phyloP scores from a whole-genome alignment of 176 grass and related monocot species.

The Neostapfia colusana region DNA sequence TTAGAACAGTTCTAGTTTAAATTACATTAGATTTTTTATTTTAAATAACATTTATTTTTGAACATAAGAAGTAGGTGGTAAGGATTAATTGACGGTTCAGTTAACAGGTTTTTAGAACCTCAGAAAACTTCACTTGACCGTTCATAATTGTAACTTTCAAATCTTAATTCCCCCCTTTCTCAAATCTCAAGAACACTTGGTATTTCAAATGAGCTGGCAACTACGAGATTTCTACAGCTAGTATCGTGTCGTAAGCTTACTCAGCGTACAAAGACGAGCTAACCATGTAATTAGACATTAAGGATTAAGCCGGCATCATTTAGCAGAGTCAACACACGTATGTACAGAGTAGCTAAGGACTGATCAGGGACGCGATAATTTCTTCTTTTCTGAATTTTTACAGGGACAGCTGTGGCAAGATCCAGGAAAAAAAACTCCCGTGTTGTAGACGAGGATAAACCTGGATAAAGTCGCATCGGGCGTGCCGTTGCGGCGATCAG shows the following conservation, averaged over 20 bases:
- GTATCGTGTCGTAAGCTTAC: no score
- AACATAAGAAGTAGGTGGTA: no score
- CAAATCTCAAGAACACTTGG: no score
- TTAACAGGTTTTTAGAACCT: no score
- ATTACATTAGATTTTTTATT: no score
- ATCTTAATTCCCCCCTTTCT: no score
- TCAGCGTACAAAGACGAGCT: not conserved
- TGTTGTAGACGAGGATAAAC: not conserved
- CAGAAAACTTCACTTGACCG: no score
- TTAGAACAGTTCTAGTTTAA: no score
- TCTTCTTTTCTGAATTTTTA: not conserved
- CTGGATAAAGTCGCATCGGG: not conserved
- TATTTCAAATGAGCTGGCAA: no score
- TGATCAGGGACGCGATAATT: not conserved
- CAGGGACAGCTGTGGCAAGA: not conserved
- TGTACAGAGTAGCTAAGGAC: not conserved
- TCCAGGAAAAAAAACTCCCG: not conserved
- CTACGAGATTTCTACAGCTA: no score
- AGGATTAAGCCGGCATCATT: not conserved
- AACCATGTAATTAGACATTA: not conserved
- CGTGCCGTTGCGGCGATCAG: not conserved
- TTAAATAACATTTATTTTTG: no score
- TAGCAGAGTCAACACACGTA: not conserved
- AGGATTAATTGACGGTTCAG: not conserved
- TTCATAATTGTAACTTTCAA: no score